Evolutionary conservation across 2,329 filamentous ascomycete species (phyloP), one percentile per base, ranked within the genome.

Genomic region (Curvularia spicifera): DNA sequence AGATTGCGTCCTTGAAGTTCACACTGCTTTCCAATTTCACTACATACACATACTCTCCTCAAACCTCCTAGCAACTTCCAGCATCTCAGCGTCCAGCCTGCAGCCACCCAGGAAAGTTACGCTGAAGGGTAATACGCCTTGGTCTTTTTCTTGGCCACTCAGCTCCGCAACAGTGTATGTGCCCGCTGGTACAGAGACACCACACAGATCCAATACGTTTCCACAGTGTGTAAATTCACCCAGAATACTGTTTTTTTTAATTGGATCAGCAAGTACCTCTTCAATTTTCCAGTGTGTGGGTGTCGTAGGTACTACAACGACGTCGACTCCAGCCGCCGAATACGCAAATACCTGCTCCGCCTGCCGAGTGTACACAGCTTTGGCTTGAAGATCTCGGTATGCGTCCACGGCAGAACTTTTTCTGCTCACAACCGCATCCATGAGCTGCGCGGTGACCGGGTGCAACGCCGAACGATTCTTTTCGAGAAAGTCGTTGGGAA

Each of bases 161-260:
- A 74, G 49, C 40, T 76, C 73, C 29, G 48, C 40, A 0, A 66
- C 59, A 1, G 70, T 61, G 62, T 77, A 78, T 6, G 57, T 73
- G 1, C 81, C 81, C 0, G 84, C 84, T 1, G 84, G 83, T n/a
- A 86, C 77, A 1, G 73, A 67, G 22, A 70, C 64, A 18, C 61
- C 71, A 55, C 72, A 75, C 64, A 86, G 78, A 69, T 88, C 85
- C 18, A 88, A 71, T 28, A 88, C 83, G 64, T 88, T 88, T 15
- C 82, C 86, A 66, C 84, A 87, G 66, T 87, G 85, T 0, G 85
- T 86, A 56, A 86, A 87, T 39, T 71, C 71, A 1, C 72, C 73
- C 15, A 74, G 48, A 3, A 78, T 71, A 4, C 82, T 82, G 63
- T 88, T 88, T 66, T 83, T 79, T 15, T 70, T 72, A 22, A 88